A percentile compares a stretch with the other conserved stretches of the same genome.
phyloP scores from a whole-genome alignment of 208 protist species.

The Trypanosomatidae sp. region DNA sequence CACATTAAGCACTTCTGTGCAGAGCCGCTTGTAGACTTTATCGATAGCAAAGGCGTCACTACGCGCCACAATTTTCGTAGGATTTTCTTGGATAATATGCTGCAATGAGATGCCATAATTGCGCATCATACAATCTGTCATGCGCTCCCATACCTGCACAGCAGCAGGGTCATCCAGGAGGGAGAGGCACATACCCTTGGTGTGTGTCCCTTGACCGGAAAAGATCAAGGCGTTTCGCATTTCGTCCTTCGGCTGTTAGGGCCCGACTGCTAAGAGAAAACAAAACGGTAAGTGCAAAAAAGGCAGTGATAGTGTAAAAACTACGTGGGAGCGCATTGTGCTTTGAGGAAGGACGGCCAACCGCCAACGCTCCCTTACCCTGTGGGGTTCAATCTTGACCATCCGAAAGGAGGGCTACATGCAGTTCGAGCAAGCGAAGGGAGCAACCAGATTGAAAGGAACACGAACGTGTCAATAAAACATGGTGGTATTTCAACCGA shows the following conservation, averaged over 20 bases:
- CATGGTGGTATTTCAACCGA: not conserved
- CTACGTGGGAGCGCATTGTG: not conserved
- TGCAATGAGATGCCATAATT: constrained; percentile 77
- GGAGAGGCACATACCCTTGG: constrained; percentile 75
- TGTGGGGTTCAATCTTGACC: not conserved
- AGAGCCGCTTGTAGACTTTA: constrained; percentile 34
- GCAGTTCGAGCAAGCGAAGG: not conserved
- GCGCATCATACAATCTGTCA: constrained; percentile 69
- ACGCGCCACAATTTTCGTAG: constrained; percentile 40
- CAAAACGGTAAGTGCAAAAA: not conserved
- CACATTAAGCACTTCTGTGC: constrained; percentile 40
- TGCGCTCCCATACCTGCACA: constrained; percentile 63
- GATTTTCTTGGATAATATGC: constrained; percentile 78
- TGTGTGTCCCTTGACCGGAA: constrained; percentile 79
- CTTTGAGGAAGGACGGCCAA: not conserved
- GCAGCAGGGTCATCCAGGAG: constrained; percentile 36
- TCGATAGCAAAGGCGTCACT: constrained; percentile 55
- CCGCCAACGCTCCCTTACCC: not conserved
- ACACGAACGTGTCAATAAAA: not conserved
- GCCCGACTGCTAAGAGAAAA: not conserved
- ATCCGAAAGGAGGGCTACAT: not conserved
- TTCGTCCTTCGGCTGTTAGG: not conserved
- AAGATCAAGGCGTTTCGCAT: constrained; percentile 67
- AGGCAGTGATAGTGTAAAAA: not conserved
- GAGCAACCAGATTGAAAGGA: not conserved